Percentiles rank a stretch among this genome's conserved stretches.
Conservation (phyloP, 2,329 filamentous ascomycete genomes). For the Fusarium sp. region DNA sequence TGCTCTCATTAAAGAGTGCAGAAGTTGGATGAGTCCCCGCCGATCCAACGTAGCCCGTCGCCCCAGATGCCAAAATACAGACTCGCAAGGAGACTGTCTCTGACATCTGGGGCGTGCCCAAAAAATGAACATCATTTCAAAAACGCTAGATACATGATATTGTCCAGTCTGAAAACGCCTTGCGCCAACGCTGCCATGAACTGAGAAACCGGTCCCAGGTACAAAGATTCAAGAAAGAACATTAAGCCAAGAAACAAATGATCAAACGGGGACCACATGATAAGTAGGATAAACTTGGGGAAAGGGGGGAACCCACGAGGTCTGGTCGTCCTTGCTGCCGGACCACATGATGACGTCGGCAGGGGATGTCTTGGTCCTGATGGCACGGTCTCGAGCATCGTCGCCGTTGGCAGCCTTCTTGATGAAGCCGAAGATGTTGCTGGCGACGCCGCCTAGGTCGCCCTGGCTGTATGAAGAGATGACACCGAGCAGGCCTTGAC, state of each 20-base stretch:
- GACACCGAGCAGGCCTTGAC: constrained; percentile 73
- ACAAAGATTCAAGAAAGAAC: constrained; percentile 18
- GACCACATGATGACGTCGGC: constrained; percentile 99
- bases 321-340: constrained; percentile 96
- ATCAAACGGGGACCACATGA: constrained; percentile 33
- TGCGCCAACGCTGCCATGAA: constrained; percentile 37
- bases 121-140: constrained; percentile 38
- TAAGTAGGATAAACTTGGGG: constrained; percentile 36
- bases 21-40: background rate
- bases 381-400: constrained; percentile 83
- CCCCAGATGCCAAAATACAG: constrained; percentile 61
- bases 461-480: constrained; percentile 75
- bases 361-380: constrained; percentile 92
- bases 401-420: constrained; percentile 90
- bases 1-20: background rate
- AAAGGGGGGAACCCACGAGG: constrained; percentile 76
- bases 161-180: constrained; percentile 29
- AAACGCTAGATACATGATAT: constrained; percentile 40
- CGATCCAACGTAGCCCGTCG: constrained; percentile 62
- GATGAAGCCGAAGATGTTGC: constrained; percentile 84
- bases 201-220: constrained; percentile 27
- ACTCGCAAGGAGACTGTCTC: constrained; percentile 50
- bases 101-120: constrained; percentile 60
- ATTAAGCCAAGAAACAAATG: constrained; percentile 13
- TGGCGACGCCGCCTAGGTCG: constrained; percentile 87